Evolutionary conservation across 805 yeast genomes (phyloP), one percentile per base, ranked within the genome.

Genomic region (Candida ortonii): DNA sequence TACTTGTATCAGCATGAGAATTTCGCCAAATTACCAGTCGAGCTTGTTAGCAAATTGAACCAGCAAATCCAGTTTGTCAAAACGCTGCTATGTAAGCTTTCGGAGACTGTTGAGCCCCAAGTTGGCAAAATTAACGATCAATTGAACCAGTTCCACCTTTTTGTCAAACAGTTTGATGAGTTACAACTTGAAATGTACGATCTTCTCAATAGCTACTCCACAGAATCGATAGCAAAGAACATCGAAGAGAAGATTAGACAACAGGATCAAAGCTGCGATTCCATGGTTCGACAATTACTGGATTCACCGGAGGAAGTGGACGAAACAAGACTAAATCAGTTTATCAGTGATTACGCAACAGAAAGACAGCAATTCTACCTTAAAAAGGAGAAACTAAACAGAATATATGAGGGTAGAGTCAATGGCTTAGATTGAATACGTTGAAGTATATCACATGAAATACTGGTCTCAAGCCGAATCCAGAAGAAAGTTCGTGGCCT

Each of bases 401-500:
- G 80, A 17, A 62, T 79, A 64, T 52, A 54, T 33, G 71, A 68
- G 40, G 71, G 63, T 30, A 43, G 73, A 28, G 68, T 67, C 3
- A 61, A 33, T 50, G 22, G 38, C 46, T 28, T 43, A 26, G 34
- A 11, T 8, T 11, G 13, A 24, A 28, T 15, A 25, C 11, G 16
- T 22, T 10, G n/a, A 7, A 8, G 28, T 15, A 11, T 7, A n/a
- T 13, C 14, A 23, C 22, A 22, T n/a, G 15, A 30, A 18, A 16
- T 11, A 29, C 18, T 18, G 13, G 11, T 18, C 15, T 55, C 42
- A 79, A 33, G 86, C 84, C 41, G 77, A 69, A 53, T 88, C 97
- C 44, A 88, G 65, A 44, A 89, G 65, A 52, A 69, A 78, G 56
- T 89, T 89, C 1, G 96, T 84, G n/a, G 97, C 96, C 36, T 80